Evolutionary conservation across 352 stramenopile species (phyloP).

Genomic region (Saprolegnia parasitica): DNA sequence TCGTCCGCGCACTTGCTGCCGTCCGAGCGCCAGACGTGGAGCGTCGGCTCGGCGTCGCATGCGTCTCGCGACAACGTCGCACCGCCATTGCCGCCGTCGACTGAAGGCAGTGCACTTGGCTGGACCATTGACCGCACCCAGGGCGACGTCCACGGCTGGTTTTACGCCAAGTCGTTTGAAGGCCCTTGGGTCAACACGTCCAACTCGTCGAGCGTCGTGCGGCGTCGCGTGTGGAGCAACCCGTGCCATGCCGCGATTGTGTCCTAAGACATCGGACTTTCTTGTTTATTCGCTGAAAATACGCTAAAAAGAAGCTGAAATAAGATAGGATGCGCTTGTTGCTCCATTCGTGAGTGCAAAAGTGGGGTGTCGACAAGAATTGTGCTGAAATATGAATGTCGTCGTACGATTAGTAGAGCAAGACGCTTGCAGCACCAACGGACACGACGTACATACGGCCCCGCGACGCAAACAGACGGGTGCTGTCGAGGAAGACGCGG

Average conservation of each 20-base stretch:
- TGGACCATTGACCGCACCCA: slow-evolving; percentile 51
- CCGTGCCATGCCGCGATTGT: slow-evolving; percentile 31
- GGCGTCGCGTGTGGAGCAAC: slow-evolving; percentile 68
- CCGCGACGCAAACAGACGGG: neutral
- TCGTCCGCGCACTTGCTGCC: slow-evolving; percentile 53
- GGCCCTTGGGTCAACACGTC: slow-evolving; percentile 53
- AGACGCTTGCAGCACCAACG: neutral
- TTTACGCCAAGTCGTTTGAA: slow-evolving; percentile 60
- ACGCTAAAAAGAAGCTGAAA: no score
- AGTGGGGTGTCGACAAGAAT: no score
- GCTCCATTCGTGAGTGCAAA: no score
- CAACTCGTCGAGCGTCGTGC: slow-evolving; percentile 49
- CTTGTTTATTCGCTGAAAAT: neutral
- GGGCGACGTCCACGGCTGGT: slow-evolving; percentile 54
- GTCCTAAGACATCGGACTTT: neutral
- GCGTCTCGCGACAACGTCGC: slow-evolving; percentile 57
- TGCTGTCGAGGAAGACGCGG: neutral
- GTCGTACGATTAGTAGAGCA: neutral
- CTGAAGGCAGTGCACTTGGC: slow-evolving; percentile 45
- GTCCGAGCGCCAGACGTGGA: slow-evolving; percentile 70
- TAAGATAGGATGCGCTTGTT: no score
- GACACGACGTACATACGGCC: neutral
- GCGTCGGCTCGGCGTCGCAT: slow-evolving; percentile 50
- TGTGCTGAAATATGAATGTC: no score
- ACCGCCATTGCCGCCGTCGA: slow-evolving; percentile 48